Evolutionary conservation across 306 rosid genomes (phyloP), one percentile per base, ranked within the genome.

Genomic region (Vigna mungo): DNA sequence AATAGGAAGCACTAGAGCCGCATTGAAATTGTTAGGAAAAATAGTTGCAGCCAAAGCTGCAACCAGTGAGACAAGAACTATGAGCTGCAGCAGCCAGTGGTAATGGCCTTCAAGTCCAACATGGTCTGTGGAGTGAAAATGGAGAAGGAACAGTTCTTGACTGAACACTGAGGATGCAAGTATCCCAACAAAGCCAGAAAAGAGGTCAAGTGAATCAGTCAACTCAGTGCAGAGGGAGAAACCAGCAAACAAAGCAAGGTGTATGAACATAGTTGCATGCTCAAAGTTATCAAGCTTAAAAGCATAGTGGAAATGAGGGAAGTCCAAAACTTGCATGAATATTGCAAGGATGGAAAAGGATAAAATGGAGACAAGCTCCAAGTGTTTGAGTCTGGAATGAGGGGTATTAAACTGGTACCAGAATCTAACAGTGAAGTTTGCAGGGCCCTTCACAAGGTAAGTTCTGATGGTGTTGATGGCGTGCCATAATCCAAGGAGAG

Each of bases 201-300:
- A 83, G 68, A 79, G 82, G 9, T 85, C 85, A 41, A 86, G 62
- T 3, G 95, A 86, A 81, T 78, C 86, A 18, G 82, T 87, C 58
- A 92, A 74, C 82, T 92, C 97, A 0, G 86, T 75, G 14, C 80
- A 87, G 84, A 94, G 90, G 30, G 85, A 48, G 71, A 90, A 94
- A 23, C 97, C 90, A 4, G 96, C 88, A 84, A 92, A 94, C 71
- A 92, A 55, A 71, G 88, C 88, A 23, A 92, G 93, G 85, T 94
- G 96, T 82, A 92, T 78, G 89, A 92, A 94, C 94, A 94, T 92
- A 68, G 97, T 90, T 54, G 97, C 98, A 80, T 90, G 97, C 86
- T 92, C 97, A 23, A 90, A 85, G 89, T 82, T 88, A 83, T 88
- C 84, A 62, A 88, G 92, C 84, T 88, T 74, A 70, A 92, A 89